Evolutionary conservation across 371 early-diverging fungal genomes (phyloP), one percentile per base, ranked within the genome.

Genomic region (Parasitella parasitica): DNA sequence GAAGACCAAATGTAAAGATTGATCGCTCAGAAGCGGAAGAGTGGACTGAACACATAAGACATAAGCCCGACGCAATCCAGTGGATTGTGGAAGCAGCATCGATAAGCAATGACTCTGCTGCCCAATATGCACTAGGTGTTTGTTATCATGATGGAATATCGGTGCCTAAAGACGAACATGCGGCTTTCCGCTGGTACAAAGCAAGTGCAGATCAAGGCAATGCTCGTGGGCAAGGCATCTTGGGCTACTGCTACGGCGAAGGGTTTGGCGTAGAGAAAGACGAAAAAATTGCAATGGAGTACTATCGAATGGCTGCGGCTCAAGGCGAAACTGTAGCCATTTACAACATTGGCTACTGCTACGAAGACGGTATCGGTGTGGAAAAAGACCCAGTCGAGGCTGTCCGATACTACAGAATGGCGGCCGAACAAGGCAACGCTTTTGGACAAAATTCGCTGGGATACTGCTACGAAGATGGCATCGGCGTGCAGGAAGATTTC

Each of bases 291-390:
- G 92, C 93, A 7, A 80, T 92, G 58, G 77, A 77, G 54, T 92
- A 89, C 88, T 93, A 89, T 65, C 70, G 73, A 13, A 72, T 78
- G 1, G 82, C 89, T 4, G 90, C 93, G 0, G 74, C 67, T 15
- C 85, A 84, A 56, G 84, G 83, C 22, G 83, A 86, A 50, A 82
- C 86, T 0, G 91, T 91, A 1, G 88, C 90, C 15, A 88, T 91
- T 71, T 91, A 90, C 76, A 92, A 93, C 51, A 80, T 93, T 43
- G 94, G 90, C 0, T 87, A 91, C 66, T 91, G 91, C 59, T 93
- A 91, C 66, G 91, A 93, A 68, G 88, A 91, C 32, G 96, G 95
- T 20, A 77, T 89, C 34, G 93, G 92, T 16, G 86, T 89, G 5
- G 80, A 84, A 54, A 83, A 85, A 67, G 75, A 91, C 55, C 69